Conservation (phyloP, 768 basidiomycete species). For the Piloderma croceum region DNA sequence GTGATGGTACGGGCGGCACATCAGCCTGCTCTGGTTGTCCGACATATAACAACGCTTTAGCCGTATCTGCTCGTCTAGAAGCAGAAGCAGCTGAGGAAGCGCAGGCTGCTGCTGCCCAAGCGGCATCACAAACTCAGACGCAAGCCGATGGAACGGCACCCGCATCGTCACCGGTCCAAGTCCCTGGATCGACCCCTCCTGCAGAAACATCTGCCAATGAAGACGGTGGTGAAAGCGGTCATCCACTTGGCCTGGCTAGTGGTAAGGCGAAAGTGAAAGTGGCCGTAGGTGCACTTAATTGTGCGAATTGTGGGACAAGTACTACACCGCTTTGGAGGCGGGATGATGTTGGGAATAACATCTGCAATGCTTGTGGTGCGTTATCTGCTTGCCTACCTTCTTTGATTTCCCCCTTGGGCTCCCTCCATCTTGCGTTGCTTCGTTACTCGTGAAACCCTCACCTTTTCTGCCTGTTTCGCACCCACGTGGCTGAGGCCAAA, state of each 20-base stretch:
- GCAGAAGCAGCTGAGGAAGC: conserved; percentile 34
- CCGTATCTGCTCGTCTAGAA: conserved; percentile 38
- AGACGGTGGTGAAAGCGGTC: conserved; percentile 2
- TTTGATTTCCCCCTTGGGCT: conserved; percentile 19
- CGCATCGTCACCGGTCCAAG: neutral
- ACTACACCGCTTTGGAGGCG: conserved; percentile 88
- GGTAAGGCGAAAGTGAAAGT: conserved; percentile 19
- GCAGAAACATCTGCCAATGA: neutral
- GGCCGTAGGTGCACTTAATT: conserved; percentile 70
- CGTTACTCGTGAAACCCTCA: conserved; percentile 2
- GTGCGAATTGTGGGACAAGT: conserved; percentile 85
- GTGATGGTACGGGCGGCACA: conserved; percentile 95
- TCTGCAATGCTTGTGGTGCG: conserved; percentile 93
- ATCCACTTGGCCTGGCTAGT: conserved; percentile 4
- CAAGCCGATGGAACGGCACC: conserved; percentile 26
- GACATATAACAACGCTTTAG: conserved; percentile 84
- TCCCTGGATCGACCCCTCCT: conserved; percentile 12
- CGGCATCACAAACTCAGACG: conserved; percentile 29
- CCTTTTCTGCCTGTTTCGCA: neutral
- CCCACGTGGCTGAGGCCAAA: neutral
- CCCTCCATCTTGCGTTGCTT: conserved; percentile 9
- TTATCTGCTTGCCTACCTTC: conserved; percentile 24
- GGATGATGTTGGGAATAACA: conserved; percentile 87
- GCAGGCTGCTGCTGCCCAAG: conserved; percentile 35
- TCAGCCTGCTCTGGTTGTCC: conserved; percentile 93